phyloP scores from a whole-genome alignment of 2,329 filamentous ascomycete species.

The Lecanicillium sp. region DNA sequence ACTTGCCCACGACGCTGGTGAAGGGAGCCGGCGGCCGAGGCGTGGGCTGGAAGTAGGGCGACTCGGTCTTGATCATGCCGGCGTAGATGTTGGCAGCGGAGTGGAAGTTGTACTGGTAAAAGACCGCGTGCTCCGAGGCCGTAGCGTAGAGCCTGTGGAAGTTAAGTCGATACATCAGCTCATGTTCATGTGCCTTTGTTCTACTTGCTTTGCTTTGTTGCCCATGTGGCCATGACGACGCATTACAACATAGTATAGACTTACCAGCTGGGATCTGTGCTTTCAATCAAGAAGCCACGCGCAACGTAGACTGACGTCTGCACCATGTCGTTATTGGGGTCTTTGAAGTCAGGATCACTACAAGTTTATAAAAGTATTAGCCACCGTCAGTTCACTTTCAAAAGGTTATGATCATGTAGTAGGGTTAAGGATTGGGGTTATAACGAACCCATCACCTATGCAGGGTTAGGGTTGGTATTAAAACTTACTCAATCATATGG shows the following conservation, averaged over 20 bases:
- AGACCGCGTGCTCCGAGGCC: constrained; percentile 36
- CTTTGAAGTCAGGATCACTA: constrained; percentile 6
- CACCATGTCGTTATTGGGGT: constrained; percentile 8
- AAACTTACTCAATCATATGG: constrained; percentile 35
- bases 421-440: no score
- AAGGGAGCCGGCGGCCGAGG: constrained; percentile 16
- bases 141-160: constrained; percentile 2
- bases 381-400: no score
- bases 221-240: no score
- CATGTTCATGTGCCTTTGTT: no score
- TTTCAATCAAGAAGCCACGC: constrained; percentile 13
- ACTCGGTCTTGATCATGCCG: constrained; percentile 60
- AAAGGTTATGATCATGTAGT: neutral
- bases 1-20: neutral
- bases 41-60: constrained; percentile 25
- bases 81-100: constrained; percentile 43
- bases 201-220: no score
- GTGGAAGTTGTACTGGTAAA: constrained; percentile 40
- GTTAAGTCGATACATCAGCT: no score
- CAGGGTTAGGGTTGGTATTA: neutral
- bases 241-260: no score
- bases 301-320: constrained; percentile 12
- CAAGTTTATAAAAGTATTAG: no score
- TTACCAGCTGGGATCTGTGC: constrained; percentile 7
- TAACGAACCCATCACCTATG: neutral